Base-by-base conservation (phyloP, 192 early-diverging fungal species). In the Jimgerdemannia lactiflua region DNA sequence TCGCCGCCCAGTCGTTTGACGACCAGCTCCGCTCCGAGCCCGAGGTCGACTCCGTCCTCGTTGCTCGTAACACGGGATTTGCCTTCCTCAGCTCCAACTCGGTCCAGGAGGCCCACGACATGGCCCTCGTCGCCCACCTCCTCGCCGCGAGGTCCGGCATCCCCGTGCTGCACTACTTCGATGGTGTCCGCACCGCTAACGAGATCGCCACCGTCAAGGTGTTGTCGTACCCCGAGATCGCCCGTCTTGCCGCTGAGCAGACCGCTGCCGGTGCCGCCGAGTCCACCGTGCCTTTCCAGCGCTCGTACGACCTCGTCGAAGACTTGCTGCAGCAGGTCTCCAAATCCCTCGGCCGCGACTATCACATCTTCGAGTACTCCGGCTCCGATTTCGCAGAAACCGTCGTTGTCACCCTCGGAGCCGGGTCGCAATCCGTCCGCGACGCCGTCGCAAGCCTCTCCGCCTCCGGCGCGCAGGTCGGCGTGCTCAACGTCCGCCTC, bases 61-160 rank as follows among this genome's bases (percentile, higher is more conserved):
- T 87, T 10, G 94, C 95, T 11, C 82, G 91, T 42, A 88, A 94
- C 78, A 92, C 95, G 42, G 93, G 93, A 49, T 92, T 94, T 65
- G 85, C 90, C 49, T 82, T 96, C 29, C 76, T 98, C 59, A 85
- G 90, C 4, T 97, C 96, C 42, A 83, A 76, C 72, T 87, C 87
- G 20, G 90, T 92, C 8, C 95, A 97, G 79, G 95, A 97, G 79
- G 92, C 95, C 9, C 93, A 98, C 74, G 96, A 99, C 74, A 78
- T 98, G 67, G 91, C 95, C 14, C 67, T 97, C 18, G 84, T 95
- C 72, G 91, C 96, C 42, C 95, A 98, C 78, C 84, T 96, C 20
- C 84, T 94, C n/a, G 80, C 96, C 3, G 70, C 77, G 9, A 78
- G 85, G 3, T 82, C 89, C 9, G 69, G 76, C n/a, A 78, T 86